A percentile compares a stretch with the other conserved stretches of the same genome.
These are phyloP conservation scores for Xylaria sp. DNA, from an alignment of 2,329 filamentous ascomycete species.

Conservation along the genomic window DNA sequence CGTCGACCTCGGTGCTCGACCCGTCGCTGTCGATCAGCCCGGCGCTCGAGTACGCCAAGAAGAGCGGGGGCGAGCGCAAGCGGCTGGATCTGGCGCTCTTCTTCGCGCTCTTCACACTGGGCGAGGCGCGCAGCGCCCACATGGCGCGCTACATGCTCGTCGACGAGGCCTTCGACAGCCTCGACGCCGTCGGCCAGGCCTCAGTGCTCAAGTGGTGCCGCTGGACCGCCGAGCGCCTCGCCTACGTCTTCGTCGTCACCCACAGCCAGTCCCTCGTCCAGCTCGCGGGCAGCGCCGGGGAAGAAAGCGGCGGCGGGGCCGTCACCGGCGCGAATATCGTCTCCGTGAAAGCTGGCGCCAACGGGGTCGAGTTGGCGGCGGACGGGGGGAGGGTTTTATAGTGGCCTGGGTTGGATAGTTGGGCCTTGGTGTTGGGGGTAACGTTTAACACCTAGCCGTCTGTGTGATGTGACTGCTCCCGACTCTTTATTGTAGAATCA, in stretches of 20 bases:
- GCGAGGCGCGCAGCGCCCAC: constrained; percentile 33
- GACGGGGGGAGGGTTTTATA: no score
- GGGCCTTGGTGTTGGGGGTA: no score
- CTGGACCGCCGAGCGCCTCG: constrained; percentile 22
- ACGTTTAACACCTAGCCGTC: no score
- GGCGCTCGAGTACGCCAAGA: constrained; percentile 36
- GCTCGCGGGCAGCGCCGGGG: constrained; percentile 2
- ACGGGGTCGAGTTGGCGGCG: not conserved
- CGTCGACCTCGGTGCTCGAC: constrained; percentile 29
- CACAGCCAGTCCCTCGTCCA: constrained; percentile 22
- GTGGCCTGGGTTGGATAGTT: no score
- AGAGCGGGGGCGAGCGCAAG: constrained; percentile 41
- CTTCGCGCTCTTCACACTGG: constrained; percentile 37
- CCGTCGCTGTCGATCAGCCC: constrained; percentile 27
- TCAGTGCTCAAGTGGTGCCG: constrained; percentile 30
- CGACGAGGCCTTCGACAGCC: constrained; percentile 40
- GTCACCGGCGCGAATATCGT: not conserved
- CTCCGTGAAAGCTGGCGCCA: constrained; percentile 1
- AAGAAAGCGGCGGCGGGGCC: not conserved
- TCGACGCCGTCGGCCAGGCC: constrained; percentile 36
- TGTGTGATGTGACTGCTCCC: no score
- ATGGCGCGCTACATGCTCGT: constrained; percentile 39
- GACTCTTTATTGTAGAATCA: no score
- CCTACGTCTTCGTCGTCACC: constrained; percentile 30
- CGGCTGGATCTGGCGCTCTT: constrained; percentile 41